phyloP scores from a whole-genome alignment of 2,329 filamentous ascomycete species.

The Neofusicoccum cordaticola region DNA sequence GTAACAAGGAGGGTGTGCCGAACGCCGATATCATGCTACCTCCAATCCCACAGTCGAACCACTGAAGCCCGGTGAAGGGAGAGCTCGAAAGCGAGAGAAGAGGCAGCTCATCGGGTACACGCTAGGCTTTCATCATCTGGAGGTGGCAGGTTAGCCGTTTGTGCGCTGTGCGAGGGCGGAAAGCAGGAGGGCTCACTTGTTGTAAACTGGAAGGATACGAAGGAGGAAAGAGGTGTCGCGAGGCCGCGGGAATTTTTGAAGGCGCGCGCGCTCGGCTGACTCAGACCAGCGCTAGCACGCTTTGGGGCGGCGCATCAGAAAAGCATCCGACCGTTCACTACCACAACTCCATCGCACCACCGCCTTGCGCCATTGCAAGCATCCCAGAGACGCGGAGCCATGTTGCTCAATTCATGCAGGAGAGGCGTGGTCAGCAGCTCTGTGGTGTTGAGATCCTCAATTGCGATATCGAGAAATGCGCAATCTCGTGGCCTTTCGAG shows the following conservation, averaged over 20 bases:
- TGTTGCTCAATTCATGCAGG: not conserved
- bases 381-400: not conserved
- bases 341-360: not conserved
- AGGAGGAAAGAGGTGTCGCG: conserved; percentile 27
- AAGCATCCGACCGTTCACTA: not conserved
- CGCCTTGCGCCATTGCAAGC: not conserved
- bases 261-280: not conserved
- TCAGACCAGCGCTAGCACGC: conserved; percentile 8
- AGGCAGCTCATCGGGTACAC: conserved; percentile 88
- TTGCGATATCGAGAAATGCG: not conserved
- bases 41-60: conserved; percentile 67
- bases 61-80: conserved; percentile 87
- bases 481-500: not conserved
- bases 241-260: not conserved
- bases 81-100: conserved; percentile 69
- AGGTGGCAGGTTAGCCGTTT: conserved; percentile 30
- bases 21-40: conserved; percentile 96
- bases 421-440: not conserved
- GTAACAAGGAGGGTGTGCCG: conserved; percentile 99
- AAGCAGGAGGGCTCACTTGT: conserved; percentile 65
- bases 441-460: not conserved
- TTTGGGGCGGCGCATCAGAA: conserved; percentile 18
- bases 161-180: not conserved
- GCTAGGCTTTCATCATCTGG: conserved; percentile 99
- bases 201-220: conserved; percentile 99